phyloP scores from a whole-genome alignment of 2,329 filamentous ascomycete genomes.

The Eurotiales sp. region DNA sequence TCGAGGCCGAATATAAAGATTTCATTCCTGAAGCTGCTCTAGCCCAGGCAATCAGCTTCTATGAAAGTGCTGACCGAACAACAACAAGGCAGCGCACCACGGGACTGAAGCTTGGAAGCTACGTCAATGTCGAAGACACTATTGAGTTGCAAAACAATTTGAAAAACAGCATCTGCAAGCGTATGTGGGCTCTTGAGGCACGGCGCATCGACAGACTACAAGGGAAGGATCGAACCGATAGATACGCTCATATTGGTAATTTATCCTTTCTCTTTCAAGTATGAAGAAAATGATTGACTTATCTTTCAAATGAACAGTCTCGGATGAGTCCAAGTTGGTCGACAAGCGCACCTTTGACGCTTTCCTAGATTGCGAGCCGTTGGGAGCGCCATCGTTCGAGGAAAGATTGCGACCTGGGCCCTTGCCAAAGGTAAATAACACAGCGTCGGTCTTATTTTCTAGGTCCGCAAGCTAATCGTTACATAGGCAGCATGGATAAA shows the following conservation, averaged over 20 bases:
- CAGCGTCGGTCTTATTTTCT: too few species aligned
- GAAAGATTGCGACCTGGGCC: constrained; percentile 37
- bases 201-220: constrained; percentile 38
- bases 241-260: constrained; percentile 38
- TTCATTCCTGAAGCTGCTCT: constrained; percentile 41
- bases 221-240: constrained; percentile 32
- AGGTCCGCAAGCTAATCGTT: background rate
- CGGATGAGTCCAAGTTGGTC: constrained; percentile 23
- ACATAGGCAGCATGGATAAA: constrained; percentile 34
- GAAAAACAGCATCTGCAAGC: constrained; percentile 38
- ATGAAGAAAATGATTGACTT: constrained; percentile 5
- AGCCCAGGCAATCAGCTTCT: constrained; percentile 39
- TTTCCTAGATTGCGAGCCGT: constrained; percentile 40
- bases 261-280: background rate
- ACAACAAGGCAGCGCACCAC: constrained; percentile 33
- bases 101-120: constrained; percentile 41
- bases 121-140: constrained; percentile 41
- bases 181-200: constrained; percentile 41
- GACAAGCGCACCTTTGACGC: constrained; percentile 37
- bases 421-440: constrained; percentile 30
- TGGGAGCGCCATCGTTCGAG: constrained; percentile 33
- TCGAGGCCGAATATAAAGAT: constrained; percentile 39
- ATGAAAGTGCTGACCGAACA: constrained; percentile 36
- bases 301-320: constrained; percentile 23
- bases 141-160: constrained; percentile 39